Evolutionary conservation across 495 filamentous ascomycete genomes (phyloP).

Genomic region (Annulohypoxylon stygium): DNA sequence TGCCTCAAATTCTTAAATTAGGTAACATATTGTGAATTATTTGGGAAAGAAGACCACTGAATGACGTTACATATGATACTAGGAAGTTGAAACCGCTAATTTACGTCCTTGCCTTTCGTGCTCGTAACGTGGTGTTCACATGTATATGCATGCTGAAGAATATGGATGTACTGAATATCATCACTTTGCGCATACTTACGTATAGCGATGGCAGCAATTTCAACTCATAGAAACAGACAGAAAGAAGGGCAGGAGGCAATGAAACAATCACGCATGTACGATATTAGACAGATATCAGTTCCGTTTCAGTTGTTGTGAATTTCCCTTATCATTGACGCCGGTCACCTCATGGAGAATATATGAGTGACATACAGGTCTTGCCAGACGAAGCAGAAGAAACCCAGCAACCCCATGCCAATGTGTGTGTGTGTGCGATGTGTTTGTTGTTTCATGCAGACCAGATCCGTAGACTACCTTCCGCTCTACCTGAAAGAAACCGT

Average conservation of each 20-base stretch:
- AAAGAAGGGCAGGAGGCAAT: not conserved
- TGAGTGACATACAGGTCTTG: constrained; percentile 66
- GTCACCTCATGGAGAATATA: constrained; percentile 54
- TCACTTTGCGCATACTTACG: not conserved
- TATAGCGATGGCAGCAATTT: not conserved
- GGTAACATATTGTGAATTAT: no score
- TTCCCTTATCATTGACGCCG: constrained; percentile 61
- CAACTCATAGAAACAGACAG: not conserved
- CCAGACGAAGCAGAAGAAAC: constrained; percentile 64
- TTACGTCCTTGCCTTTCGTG: no score
- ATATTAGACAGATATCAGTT: not conserved
- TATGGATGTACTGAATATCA: not conserved
- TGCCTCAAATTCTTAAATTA: no score
- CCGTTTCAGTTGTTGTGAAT: constrained; percentile 35
- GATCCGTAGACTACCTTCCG: constrained; percentile 50
- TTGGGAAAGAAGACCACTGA: no score
- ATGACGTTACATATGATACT: no score
- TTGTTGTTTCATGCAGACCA: constrained; percentile 61
- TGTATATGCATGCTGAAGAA: no score
- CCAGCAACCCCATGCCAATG: constrained; percentile 62
- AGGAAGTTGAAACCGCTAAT: no score
- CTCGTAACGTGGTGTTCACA: no score
- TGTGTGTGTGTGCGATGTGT: constrained; percentile 52
- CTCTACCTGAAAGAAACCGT: constrained; percentile 49
- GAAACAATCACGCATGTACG: not conserved